Base-by-base conservation (phyloP, 768 basidiomycete species). In the Suillus paluster region DNA sequence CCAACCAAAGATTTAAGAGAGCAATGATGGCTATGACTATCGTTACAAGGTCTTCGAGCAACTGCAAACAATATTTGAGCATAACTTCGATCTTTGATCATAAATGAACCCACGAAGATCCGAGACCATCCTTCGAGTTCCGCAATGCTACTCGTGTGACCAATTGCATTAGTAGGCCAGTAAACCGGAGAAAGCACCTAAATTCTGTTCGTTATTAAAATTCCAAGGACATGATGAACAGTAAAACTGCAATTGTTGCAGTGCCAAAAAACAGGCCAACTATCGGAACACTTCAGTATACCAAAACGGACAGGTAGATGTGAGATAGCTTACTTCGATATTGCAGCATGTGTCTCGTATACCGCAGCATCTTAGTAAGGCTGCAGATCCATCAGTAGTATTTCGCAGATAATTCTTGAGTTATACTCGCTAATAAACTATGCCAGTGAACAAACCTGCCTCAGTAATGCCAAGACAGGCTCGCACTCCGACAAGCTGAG, bases 361-460 rank as follows among this genome's bases (percentile, higher is more conserved):
- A 91, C 88, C 88, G 90, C 23, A 88, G 73, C n/a, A n/a, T n/a
- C n/a, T n/a, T n/a, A 4, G 86, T 86, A 25, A 91, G 74, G 65
- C 85, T 87, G 25, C 30, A 17, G 45, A 27, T 21, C 8, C 1
- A 15, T 61, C 3, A 60, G 23, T 7, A 23, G 19, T 8, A n/a
- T 11, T 19, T 30, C 38, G 9, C 5, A 36, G 5, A 23, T 9
- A 19, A 2, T 2, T 9, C 21, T 21, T 10, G 21, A 52, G 27
- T 8, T 10, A 48, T 36, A 71, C 82, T 49, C 59, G 89, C 89
- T 89, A 91, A 76, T 89, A 92, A 0, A 84, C 82, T 11, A 91
- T 86, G 27, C 89, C 89, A 12, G 90, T 89, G 71, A 88, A 91
- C 11, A 90, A 69, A 4, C 90, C 89, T 5, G 88, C 86, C 73